Percentiles rank a stretch among this genome's conserved stretches.
Evolutionary conservation across 768 basidiomycete species (phyloP).

Genomic region (Boletus pseudopeckii): DNA sequence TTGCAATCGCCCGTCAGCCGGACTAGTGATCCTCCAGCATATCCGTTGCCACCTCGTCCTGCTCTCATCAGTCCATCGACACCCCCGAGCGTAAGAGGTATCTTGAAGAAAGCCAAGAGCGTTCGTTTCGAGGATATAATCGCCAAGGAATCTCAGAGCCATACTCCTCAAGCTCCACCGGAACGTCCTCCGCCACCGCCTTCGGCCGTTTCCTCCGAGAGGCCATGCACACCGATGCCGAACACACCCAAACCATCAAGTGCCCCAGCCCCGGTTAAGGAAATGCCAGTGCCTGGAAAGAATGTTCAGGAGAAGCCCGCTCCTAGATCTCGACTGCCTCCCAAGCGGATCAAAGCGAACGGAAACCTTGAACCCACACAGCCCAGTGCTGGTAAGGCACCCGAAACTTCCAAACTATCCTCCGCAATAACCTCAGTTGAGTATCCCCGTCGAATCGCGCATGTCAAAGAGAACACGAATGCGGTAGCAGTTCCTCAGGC

Average conservation of each 20-base stretch:
- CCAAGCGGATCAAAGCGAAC: constrained; percentile 12
- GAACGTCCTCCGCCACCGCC: constrained; percentile 9
- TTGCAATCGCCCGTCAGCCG: constrained; percentile 6
- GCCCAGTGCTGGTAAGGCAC: neutral
- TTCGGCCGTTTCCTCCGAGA: constrained; percentile 1
- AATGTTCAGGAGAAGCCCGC: constrained; percentile 8
- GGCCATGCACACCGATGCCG: constrained; percentile 11
- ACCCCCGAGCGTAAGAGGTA: constrained; percentile 32
- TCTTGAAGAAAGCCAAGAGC: constrained; percentile 39
- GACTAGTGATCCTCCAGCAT: constrained; percentile 16
- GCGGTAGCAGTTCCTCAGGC: neutral
- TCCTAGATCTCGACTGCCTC: constrained; percentile 12
- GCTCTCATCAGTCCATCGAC: constrained; percentile 27
- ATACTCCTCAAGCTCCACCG: neutral
- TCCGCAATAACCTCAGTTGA: constrained; percentile 2
- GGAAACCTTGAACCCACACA: constrained; percentile 4
- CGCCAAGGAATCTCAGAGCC: constrained; percentile 1
- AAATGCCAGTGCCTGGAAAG: neutral
- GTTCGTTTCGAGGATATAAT: constrained; percentile 35
- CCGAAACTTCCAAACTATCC: constrained; percentile 5
- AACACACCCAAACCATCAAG: neutral
- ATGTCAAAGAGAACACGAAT: constrained; percentile 15
- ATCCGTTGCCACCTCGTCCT: constrained; percentile 21
- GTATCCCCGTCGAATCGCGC: constrained; percentile 15
- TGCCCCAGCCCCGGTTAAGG: neutral